A percentile compares a stretch with the other conserved stretches of the same genome.
phyloP scores from a whole-genome alignment of 805 yeast genomes.

The Nakazawaea anatomiae region DNA sequence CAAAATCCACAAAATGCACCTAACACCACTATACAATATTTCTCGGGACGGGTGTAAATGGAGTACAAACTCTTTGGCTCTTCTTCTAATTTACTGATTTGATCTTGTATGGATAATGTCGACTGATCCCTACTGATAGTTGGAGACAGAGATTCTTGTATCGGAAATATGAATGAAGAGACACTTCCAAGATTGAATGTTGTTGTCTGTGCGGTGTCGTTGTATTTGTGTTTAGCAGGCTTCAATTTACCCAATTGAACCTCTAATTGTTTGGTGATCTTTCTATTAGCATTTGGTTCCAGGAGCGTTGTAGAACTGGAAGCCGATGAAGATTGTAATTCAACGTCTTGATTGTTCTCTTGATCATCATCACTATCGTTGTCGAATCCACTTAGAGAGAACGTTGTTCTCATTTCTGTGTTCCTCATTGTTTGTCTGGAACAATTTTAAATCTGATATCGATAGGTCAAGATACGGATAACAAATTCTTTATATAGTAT shows the following conservation, averaged over 20 bases:
- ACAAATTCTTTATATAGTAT: not conserved
- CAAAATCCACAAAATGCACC: conserved; percentile 45
- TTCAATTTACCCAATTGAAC: conserved; percentile 2
- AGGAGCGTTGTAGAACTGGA: not conserved
- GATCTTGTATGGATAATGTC: conserved; percentile 4
- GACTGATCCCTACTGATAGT: conserved; percentile 8
- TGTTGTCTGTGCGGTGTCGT: conserved; percentile 3
- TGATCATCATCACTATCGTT: not conserved
- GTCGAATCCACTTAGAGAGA: not conserved
- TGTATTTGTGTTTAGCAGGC: conserved; percentile 6
- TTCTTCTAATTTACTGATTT: conserved; percentile 2
- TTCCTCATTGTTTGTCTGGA: not conserved
- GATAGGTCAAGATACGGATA: not conserved
- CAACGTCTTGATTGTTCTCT: not conserved
- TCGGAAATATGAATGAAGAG: conserved; percentile 8
- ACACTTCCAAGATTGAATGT: conserved; percentile 6
- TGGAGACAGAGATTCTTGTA: conserved; percentile 7
- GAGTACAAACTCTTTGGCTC: conserved; percentile 22
- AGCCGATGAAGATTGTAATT: not conserved
- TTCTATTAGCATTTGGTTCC: not conserved
- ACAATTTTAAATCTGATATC: no score
- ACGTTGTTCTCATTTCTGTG: not conserved
- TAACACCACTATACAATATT: conserved; percentile 28
- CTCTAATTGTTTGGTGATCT: not conserved
- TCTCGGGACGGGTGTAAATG: conserved; percentile 32